These are phyloP conservation scores for Sordariomycetes sp. DNA, from an alignment of 2,329 filamentous ascomycete genomes.

Conservation along the genomic window DNA sequence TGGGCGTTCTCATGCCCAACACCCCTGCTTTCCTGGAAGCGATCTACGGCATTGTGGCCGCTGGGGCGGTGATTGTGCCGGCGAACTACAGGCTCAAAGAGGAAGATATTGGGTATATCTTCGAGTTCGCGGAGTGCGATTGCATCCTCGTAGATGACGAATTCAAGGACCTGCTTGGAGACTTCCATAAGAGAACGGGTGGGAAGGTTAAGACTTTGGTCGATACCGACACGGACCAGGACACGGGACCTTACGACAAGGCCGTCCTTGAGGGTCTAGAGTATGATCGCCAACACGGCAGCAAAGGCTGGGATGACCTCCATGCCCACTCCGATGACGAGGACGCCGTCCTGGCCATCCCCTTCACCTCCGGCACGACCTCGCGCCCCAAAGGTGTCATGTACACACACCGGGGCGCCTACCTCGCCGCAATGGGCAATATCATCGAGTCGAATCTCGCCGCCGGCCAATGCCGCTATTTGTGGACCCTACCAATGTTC, in stretches of 20 bases:
- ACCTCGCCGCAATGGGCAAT: slow-evolving; percentile 77
- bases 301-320: slow-evolving; percentile 68
- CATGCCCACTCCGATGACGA: slow-evolving; percentile 64
- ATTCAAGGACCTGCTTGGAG: slow-evolving; percentile 60
- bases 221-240: slow-evolving; percentile 58
- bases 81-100: slow-evolving; percentile 59
- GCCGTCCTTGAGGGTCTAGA: slow-evolving; percentile 73
- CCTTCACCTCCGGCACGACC: slow-evolving; percentile 92
- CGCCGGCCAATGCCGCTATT: slow-evolving; percentile 64
- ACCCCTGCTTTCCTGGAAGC: slow-evolving; percentile 90
- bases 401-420: slow-evolving; percentile 80
- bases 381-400: slow-evolving; percentile 87
- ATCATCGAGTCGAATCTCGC: slow-evolving; percentile 85
- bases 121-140: slow-evolving; percentile 80
- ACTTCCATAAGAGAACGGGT: slow-evolving; percentile 51
- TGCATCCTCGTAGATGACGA: slow-evolving; percentile 81
- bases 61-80: slow-evolving; percentile 67
- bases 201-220: slow-evolving; percentile 63
- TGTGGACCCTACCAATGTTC: slow-evolving; percentile 90
- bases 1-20: slow-evolving; percentile 84
- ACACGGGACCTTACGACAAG: slow-evolving; percentile 73
- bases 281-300: slow-evolving; percentile 58
- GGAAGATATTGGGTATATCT: slow-evolving; percentile 85
- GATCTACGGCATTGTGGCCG: slow-evolving; percentile 79
- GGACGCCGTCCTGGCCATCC: slow-evolving; percentile 73